Percentiles rank a stretch among this genome's conserved stretches.
phyloP scores from a whole-genome alignment of 1,284 basidiomycete species.

The Ganoderma resinaceum region DNA sequence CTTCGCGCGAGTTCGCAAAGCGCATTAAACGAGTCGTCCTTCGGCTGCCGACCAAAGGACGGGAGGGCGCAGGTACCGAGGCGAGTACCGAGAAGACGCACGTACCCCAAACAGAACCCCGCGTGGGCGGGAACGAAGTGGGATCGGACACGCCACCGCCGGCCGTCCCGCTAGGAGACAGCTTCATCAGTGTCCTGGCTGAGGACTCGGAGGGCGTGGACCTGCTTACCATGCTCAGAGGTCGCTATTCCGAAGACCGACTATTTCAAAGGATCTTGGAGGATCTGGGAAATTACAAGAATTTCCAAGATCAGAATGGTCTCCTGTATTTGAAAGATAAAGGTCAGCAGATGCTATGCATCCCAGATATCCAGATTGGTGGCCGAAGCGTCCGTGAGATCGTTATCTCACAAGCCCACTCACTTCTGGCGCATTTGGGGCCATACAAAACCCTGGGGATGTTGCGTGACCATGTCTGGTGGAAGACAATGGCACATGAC shows the following conservation, averaged over 20 bases:
- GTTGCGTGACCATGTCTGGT: background rate
- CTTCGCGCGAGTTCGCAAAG: background rate
- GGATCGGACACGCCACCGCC: too few relatives aligned
- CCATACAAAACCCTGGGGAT: background rate
- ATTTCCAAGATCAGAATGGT: background rate
- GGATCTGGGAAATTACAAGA: background rate
- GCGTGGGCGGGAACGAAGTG: too few relatives aligned
- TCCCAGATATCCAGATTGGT: background rate
- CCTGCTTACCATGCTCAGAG: too few relatives aligned
- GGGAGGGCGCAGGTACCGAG: background rate
- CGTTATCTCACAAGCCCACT: background rate
- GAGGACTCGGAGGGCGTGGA: too few relatives aligned
- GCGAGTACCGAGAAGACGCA: too few relatives aligned
- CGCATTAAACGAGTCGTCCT: background rate
- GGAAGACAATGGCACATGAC: background rate
- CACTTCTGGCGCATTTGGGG: background rate
- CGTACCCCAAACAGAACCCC: too few relatives aligned
- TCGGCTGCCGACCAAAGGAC: background rate
- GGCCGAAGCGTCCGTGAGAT: background rate
- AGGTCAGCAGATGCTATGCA: background rate
- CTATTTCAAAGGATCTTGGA: too few relatives aligned
- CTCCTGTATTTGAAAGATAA: background rate
- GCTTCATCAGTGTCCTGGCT: too few relatives aligned
- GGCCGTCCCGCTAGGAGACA: too few relatives aligned
- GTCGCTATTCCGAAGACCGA: too few relatives aligned